Base-by-base conservation (phyloP, 2,329 filamentous ascomycete genomes). In the Exophiala mesophila region DNA sequence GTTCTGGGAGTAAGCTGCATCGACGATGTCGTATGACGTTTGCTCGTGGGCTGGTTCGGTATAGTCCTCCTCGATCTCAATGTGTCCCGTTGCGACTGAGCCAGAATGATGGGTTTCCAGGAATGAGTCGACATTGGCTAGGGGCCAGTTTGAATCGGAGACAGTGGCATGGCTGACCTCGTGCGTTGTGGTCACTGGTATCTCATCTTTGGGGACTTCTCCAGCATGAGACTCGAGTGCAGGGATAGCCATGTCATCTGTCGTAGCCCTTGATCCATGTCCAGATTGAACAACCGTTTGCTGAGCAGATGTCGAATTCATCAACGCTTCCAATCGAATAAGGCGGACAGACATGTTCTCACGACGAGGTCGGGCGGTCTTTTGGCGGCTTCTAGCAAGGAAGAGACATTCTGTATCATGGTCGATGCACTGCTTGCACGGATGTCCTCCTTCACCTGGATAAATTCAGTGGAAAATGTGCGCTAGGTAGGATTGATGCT, bases 391-490 rank as follows among this genome's bases (percentile, higher is more conserved):
- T 36, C 34, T 16, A 36, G 34, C 16, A 36, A 20, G 34, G 34
- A 31, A 31, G 17, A 31, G n/a, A 13, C 34, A 37, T 37, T 24
- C 19, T 37, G 18, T 24, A 37, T 24, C 4, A 13, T 24, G 34
- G 3, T 24, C 16, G 34, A 10, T 24, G 16, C 34, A 37, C 2
- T 37, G 34, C 19, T 15, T 37, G 12, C 34, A 37, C 34, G 34
- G 34, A 37, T 23, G 19, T n/a, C 34, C 34, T 37, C 34, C 34
- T 37, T 37, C 34, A 26, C 34, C 34, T 37, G 34, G 18, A 24
- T 21, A 7, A 24, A 24, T 37, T 37, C 12, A 37, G 34, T n/a
- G 34, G 18, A 24, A 8, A 4, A 12, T 23, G 20, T 3, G 34
- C 3, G 34, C 34, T 31, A 31, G 29, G 29, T 31, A 31, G n/a